phyloP scores from a whole-genome alignment of 306 rosid species.

The Nissolia schottii region DNA sequence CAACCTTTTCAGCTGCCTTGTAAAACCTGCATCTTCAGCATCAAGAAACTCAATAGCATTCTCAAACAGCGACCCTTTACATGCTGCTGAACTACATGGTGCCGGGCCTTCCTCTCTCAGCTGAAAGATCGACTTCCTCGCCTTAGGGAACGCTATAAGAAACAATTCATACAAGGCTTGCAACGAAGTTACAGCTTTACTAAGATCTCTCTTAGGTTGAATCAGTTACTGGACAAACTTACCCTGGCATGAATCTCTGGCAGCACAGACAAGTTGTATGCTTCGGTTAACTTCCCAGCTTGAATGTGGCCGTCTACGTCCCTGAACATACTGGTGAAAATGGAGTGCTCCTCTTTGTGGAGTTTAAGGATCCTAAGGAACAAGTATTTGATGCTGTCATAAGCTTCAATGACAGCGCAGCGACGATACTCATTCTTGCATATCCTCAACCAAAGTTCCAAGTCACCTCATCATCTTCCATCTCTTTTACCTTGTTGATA shows the following conservation, averaged over 20 bases:
- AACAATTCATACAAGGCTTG: constrained; percentile 81
- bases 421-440: constrained; percentile 89
- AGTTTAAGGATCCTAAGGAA: constrained; percentile 40
- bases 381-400: constrained; percentile 68
- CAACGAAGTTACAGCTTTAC: constrained; percentile 56
- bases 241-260: constrained; percentile 60
- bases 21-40: constrained; percentile 48
- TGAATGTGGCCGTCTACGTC: constrained; percentile 45
- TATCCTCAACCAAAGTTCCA: constrained; percentile 80
- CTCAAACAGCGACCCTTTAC: constrained; percentile 68
- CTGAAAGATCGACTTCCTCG: constrained; percentile 39
- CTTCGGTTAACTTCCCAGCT: constrained; percentile 33
- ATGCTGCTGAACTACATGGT: constrained; percentile 25
- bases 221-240: constrained; percentile 59
- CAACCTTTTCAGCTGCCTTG: constrained; percentile 67
- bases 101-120: constrained; percentile 66
- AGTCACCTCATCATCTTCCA: constrained; percentile 44
- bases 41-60: constrained; percentile 62
- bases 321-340: constrained; percentile 45
- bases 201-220: constrained; percentile 41
- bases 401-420: constrained; percentile 85
- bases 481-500: constrained; percentile 69
- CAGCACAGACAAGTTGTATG: constrained; percentile 48
- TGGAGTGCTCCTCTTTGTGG: constrained; percentile 51
- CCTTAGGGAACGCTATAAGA: constrained; percentile 62